phyloP scores from a whole-genome alignment of 75 land plant genomes.

The Cunninghamia lanceolata region DNA sequence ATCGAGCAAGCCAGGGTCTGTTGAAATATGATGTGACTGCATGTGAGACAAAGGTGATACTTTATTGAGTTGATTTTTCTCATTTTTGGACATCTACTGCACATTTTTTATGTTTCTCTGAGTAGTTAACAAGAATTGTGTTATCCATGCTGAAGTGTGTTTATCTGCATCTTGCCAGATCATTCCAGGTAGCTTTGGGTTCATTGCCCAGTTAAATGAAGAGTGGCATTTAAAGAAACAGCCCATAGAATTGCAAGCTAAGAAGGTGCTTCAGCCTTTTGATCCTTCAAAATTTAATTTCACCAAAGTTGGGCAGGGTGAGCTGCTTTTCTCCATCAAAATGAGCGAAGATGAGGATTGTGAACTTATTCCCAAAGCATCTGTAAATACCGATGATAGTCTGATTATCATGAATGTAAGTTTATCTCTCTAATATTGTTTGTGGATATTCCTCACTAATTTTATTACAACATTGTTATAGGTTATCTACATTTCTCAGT shows the following conservation, averaged over 20 bases:
- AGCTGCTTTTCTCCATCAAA: constrained; percentile 51
- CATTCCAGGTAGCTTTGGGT: constrained; percentile 43
- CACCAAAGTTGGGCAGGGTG: constrained; percentile 40
- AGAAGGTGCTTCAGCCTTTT: constrained; percentile 33
- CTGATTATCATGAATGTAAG: constrained; percentile 45
- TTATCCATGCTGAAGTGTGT: background rate
- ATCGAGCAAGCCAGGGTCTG: constrained; percentile 37
- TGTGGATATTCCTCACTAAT: background rate
- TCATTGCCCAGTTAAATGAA: constrained; percentile 67
- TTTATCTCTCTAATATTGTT: background rate
- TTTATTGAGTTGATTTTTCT: background rate
- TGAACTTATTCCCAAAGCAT: constrained; percentile 26
- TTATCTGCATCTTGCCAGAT: constrained; percentile 26
- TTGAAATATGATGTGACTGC: constrained; percentile 68
- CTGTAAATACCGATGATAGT: constrained; percentile 24
- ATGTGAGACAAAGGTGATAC: constrained; percentile 64
- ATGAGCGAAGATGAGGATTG: constrained; percentile 22
- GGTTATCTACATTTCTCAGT: background rate
- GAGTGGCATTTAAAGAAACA: constrained; percentile 36
- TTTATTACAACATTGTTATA: background rate
- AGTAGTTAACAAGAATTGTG: background rate
- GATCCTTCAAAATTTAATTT: constrained; percentile 40
- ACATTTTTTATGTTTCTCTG: background rate
- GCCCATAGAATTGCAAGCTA: constrained; percentile 38
- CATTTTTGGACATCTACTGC: background rate